Conservation (phyloP, 73 alveolate genomes). For the Stentor roeselii region DNA sequence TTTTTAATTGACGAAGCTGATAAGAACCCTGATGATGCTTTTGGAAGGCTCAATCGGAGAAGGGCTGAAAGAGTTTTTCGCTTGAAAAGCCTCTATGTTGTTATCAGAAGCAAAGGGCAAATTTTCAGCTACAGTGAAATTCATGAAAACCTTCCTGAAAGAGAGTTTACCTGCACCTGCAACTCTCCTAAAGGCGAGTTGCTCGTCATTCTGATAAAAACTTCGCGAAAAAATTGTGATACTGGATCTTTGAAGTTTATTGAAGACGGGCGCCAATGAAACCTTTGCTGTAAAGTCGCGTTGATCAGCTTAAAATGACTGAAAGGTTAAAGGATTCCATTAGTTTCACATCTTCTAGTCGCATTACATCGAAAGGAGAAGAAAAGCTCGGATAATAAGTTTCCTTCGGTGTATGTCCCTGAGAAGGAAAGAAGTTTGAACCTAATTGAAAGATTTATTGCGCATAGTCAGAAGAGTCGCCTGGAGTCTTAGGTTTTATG, state of each 20-base stretch:
- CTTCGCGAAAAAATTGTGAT: background rate
- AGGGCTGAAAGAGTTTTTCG: background rate
- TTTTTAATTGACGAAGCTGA: too few species aligned
- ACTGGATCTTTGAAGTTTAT: background rate
- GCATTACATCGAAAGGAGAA: too few species aligned
- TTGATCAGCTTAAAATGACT: background rate
- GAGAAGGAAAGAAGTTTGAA: too few species aligned
- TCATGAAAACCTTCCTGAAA: background rate
- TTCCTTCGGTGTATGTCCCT: too few species aligned
- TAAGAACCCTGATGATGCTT: background rate
- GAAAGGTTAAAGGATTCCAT: background rate
- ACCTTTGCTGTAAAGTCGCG: background rate
- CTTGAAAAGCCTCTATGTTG: background rate
- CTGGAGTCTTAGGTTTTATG: too few species aligned
- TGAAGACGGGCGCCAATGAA: background rate
- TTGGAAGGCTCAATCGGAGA: background rate
- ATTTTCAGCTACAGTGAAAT: conserved; percentile 10
- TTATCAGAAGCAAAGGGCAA: background rate
- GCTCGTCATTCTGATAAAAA: conserved; percentile 8
- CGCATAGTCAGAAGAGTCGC: too few species aligned
- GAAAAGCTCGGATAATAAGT: too few species aligned
- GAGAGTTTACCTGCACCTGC: conserved; percentile 20
- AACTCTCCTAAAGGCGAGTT: conserved; percentile 6
- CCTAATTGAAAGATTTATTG: too few species aligned
- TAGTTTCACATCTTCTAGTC: background rate